Conservation (phyloP, 768 basidiomycete species). For the Collybiopsis luxurians region DNA sequence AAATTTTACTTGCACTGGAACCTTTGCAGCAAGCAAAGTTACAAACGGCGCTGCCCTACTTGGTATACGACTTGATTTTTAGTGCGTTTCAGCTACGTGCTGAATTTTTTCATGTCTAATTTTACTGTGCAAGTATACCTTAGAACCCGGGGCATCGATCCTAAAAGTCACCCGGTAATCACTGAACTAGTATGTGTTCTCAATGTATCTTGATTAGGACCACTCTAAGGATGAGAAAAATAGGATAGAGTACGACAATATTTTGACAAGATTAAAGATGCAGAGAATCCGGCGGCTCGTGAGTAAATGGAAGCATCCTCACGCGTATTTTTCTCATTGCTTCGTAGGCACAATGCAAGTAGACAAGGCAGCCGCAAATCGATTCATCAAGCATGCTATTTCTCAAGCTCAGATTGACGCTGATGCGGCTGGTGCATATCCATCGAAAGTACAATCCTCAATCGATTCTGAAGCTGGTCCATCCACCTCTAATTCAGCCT, state of each 20-base stretch:
- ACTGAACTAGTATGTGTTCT: conserved; percentile 55
- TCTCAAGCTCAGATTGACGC: conserved; percentile 50
- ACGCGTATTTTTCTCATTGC: conserved; percentile 1
- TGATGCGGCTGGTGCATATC: conserved; percentile 26
- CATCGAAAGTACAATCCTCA: conserved; percentile 15
- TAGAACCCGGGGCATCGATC: conserved; percentile 77
- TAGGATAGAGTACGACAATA: conserved; percentile 77
- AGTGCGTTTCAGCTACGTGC: conserved; percentile 56
- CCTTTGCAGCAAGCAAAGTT: conserved; percentile 80
- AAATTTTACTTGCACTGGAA: conserved; percentile 61
- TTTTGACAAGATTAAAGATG: conserved; percentile 77
- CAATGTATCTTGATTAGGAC: too few species aligned
- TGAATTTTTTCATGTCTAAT: too few species aligned
- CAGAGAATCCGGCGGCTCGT: conserved; percentile 68
- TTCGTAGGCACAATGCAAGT: conserved; percentile 42
- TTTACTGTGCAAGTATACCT: too few species aligned
- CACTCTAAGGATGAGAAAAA: too few species aligned
- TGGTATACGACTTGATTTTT: conserved; percentile 83
- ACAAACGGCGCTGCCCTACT: conserved; percentile 76
- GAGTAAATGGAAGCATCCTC: conserved; percentile 18
- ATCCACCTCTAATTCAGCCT: neutral
- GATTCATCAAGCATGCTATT: conserved; percentile 86
- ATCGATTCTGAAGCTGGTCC: too few species aligned
- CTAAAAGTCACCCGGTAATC: conserved; percentile 73
- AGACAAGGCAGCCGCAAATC: conserved; percentile 75